Percentiles rank a stretch among this genome's conserved stretches.
Evolutionary conservation across 2,329 filamentous ascomycete genomes (phyloP).

Genomic region (Exophiala viscosa): DNA sequence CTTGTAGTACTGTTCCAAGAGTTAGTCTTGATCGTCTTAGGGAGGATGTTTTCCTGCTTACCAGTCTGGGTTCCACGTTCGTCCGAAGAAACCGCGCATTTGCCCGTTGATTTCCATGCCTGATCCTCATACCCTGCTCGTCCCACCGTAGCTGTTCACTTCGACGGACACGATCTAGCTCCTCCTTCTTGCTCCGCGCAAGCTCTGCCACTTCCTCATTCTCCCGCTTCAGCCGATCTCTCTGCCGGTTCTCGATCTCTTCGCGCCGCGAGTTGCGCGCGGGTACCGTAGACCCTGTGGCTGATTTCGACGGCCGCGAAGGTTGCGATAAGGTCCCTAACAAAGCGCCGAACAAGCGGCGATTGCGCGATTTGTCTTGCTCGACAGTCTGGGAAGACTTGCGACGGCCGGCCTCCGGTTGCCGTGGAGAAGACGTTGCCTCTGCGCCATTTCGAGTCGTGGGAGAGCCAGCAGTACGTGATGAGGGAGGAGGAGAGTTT

Average conservation of each 20-base stretch:
- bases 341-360: constrained; percentile 79
- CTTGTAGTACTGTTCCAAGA: constrained; percentile 59
- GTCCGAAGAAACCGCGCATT: constrained; percentile 72
- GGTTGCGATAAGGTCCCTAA: constrained; percentile 72
- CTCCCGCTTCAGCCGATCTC: constrained; percentile 69
- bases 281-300: constrained; percentile 39
- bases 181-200: constrained; percentile 62
- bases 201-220: constrained; percentile 68
- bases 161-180: constrained; percentile 58
- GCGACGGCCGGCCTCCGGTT: constrained; percentile 7
- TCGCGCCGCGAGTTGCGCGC: constrained; percentile 62
- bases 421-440: constrained; percentile 16
- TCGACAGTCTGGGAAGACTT: constrained; percentile 38
- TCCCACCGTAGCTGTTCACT: constrained; percentile 72
- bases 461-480: constrained; percentile 28
- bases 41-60: constrained; percentile 13
- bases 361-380: constrained; percentile 80
- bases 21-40: neutral
- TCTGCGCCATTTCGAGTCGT: constrained; percentile 2
- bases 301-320: constrained; percentile 12
- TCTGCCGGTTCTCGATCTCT: constrained; percentile 79
- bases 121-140: constrained; percentile 53
- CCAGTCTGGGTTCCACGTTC: constrained; percentile 65
- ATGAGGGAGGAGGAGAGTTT: constrained; percentile 38
- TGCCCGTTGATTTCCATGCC: constrained; percentile 68